These are phyloP conservation scores for Fibroporia radiculosa DNA, from an alignment of 768 basidiomycete genomes.

Conservation along the genomic window DNA sequence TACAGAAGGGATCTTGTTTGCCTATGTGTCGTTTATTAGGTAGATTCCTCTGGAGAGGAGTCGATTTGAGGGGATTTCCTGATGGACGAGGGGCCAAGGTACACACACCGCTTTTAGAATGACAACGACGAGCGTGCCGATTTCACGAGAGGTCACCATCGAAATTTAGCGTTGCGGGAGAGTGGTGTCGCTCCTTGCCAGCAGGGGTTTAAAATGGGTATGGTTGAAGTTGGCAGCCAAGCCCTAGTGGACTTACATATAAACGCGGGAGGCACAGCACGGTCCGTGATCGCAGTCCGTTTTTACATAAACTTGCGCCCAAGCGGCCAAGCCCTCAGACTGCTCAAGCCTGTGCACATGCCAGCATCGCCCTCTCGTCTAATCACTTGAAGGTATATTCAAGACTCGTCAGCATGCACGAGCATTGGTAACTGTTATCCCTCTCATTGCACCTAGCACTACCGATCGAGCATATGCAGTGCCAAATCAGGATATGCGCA, in stretches of 20 bases:
- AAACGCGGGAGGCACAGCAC: constrained; percentile 1
- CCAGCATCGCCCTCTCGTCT: no score
- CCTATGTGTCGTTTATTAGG: constrained; percentile 90
- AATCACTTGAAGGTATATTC: no score
- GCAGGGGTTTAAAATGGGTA: not conserved
- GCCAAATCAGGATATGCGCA: no score
- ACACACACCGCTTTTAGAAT: constrained; percentile 85
- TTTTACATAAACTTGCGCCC: no score
- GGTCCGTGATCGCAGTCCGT: not conserved
- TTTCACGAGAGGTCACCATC: constrained; percentile 55
- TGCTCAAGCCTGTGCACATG: no score
- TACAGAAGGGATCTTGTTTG: constrained; percentile 96
- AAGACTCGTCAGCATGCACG: no score
- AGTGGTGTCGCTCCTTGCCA: constrained; percentile 1
- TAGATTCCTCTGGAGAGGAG: constrained; percentile 58
- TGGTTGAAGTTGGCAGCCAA: constrained; percentile 4
- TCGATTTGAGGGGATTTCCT: not conserved
- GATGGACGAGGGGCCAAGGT: not conserved
- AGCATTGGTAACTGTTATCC: no score
- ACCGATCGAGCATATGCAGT: no score
- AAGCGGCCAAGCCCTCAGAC: no score
- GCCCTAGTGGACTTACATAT: not conserved
- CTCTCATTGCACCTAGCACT: no score
- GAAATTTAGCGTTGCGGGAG: no score
- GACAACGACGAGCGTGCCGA: constrained; percentile 91